Conservation (phyloP, 345 rosid genomes). For the Heritiera littoralis region DNA sequence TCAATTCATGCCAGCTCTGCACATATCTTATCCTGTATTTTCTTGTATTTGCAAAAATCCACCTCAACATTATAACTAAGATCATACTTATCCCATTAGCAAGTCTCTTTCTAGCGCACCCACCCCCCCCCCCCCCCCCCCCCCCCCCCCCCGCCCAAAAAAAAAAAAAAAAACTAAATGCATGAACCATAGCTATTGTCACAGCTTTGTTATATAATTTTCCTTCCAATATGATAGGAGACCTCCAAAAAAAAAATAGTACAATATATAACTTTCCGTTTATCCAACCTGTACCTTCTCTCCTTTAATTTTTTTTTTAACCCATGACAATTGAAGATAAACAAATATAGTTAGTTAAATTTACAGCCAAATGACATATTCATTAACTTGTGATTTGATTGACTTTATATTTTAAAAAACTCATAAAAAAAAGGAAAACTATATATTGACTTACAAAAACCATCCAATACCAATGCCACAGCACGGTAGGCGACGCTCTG, state of each 20-base stretch:
- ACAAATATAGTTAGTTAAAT: neutral
- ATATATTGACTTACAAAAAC: slow-evolving; percentile 63
- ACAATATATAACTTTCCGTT: neutral
- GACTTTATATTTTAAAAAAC: neutral
- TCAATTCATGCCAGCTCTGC: neutral
- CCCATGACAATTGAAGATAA: neutral
- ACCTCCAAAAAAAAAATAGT: neutral
- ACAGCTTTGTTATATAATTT: neutral
- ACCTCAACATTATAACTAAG: neutral
- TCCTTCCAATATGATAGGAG: neutral
- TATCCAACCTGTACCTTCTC: neutral
- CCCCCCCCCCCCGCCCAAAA: too few species aligned
- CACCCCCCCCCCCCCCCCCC: neutral
- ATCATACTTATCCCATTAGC: neutral
- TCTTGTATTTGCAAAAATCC: neutral
- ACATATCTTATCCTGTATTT: neutral
- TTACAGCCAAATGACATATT: neutral
- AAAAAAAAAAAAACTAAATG: neutral
- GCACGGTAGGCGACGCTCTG: slow-evolving; percentile 74
- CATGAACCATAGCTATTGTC: neutral
- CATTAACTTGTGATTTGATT: slow-evolving; percentile 1
- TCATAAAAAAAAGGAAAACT: neutral
- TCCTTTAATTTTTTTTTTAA: neutral
- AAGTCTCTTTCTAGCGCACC: neutral
- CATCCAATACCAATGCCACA: slow-evolving; percentile 90